These are phyloP conservation scores for Cyberlindnera euphorbiiphila DNA, from an alignment of 805 yeast genomes.

Conservation along the genomic window DNA sequence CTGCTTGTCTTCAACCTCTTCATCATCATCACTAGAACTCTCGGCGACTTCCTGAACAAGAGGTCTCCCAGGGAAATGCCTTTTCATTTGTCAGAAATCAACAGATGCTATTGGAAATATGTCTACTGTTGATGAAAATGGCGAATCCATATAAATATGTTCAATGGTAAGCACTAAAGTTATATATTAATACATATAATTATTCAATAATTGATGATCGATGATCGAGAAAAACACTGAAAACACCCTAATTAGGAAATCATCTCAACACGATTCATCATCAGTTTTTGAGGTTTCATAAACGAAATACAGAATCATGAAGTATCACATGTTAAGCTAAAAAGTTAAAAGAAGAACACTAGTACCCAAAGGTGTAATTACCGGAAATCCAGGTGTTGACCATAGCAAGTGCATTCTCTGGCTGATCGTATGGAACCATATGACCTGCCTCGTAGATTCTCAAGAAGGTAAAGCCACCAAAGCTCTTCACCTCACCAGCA, in stretches of 20 bases:
- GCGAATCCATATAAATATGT: too few species aligned
- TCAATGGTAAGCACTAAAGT: too few species aligned
- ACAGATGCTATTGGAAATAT: background rate
- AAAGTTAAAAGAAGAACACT: too few species aligned
- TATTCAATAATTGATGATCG: too few species aligned
- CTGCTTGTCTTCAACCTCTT: conserved; percentile 5
- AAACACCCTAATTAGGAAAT: too few species aligned
- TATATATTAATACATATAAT: too few species aligned
- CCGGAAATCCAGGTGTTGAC: conserved; percentile 73
- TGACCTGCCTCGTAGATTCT: conserved; percentile 84
- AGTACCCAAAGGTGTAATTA: conserved; percentile 22
- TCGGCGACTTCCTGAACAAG: conserved; percentile 2
- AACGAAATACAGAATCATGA: too few species aligned
- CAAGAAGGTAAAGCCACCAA: conserved; percentile 67
- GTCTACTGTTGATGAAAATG: too few species aligned
- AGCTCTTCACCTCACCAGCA: conserved; percentile 75
- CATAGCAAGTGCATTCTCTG: conserved; percentile 65
- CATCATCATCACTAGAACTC: conserved; percentile 5
- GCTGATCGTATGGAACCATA: conserved; percentile 90
- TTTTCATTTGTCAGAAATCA: conserved; percentile 8
- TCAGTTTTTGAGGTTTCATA: too few species aligned
- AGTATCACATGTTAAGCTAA: too few species aligned
- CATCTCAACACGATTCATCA: too few species aligned
- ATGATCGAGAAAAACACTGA: too few species aligned
- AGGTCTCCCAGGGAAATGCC: conserved; percentile 19